Evolutionary conservation across 768 basidiomycete species (phyloP), one percentile per base, ranked within the genome.

Genomic region (Leccinellum luteum): DNA sequence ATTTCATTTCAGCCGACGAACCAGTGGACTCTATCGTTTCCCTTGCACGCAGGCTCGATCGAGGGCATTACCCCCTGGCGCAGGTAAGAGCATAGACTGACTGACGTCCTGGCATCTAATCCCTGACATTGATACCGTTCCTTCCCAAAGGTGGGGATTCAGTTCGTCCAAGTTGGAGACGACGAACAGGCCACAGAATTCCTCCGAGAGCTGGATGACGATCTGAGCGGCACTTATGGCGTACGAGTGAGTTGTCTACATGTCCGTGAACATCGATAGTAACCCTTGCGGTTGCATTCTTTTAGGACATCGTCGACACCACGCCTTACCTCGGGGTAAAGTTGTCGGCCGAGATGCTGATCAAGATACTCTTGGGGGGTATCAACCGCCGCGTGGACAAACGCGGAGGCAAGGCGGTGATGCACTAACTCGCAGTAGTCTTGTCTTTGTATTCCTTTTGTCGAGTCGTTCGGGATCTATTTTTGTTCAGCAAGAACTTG

Each of bases 91-190:
- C 10, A 28, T 17, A 10, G 25, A 3, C 25, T 25, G 19, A 3
- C 7, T 2, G 14, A 30, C 14, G 6, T n/a, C 21, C 14, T 15
- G n/a, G 43, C 8, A 12, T 44, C 57, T 60, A 23, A 70, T 15
- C 3, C 3, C 14, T 8, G 8, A 27, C 3, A 23, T 35, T 66
- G 30, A 50, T 27, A 14, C 5, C 10, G 10, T 12, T 43, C 19
- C 10, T n/a, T 23, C 9, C 47, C 58, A 25, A 66, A 88, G 80
- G 75, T 88, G 17, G 85, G 87, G 0, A 80, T 89, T 27, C 86
- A 88, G 60, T 87, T 91, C 51, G 80, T 91, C 1, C 89, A 90
- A 68, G 82, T 91, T 34, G 89, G 89, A 5, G 68, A 81, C 66
- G 62, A 66, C 56, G 34, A 62, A 51, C 47, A 66, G 58, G 75